Evolutionary conservation across 2,329 filamentous ascomycete genomes (phyloP).

Genomic region (Dothideomycetes sp.): DNA sequence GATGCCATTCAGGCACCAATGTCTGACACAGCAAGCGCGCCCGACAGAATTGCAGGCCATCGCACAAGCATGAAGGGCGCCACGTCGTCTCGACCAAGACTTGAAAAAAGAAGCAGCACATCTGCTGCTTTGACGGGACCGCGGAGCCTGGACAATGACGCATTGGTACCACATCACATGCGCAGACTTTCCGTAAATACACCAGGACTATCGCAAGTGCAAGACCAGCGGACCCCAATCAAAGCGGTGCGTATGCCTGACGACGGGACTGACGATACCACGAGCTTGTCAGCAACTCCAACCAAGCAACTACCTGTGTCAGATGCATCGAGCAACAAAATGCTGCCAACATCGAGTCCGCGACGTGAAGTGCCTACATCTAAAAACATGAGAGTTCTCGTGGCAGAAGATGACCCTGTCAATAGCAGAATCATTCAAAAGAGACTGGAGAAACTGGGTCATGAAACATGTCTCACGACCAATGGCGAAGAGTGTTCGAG

Average conservation of each 20-base stretch:
- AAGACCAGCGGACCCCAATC: constrained; percentile 30
- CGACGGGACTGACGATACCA: too few species aligned
- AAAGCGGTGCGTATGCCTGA: constrained; percentile 37
- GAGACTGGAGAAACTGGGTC: constrained; percentile 63
- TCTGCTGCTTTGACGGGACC: constrained; percentile 7
- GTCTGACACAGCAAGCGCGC: constrained; percentile 11
- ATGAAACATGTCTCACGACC: constrained; percentile 59
- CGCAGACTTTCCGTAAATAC: constrained; percentile 26
- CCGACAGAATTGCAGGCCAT: constrained; percentile 7
- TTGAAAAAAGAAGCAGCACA: constrained; percentile 19
- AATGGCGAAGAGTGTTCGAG: constrained; percentile 79
- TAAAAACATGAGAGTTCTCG: constrained; percentile 51
- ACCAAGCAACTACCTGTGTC: too few species aligned
- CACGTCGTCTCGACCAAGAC: constrained; percentile 12
- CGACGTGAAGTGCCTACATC: constrained; percentile 11
- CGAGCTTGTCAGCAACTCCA: too few species aligned
- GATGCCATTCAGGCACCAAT: constrained; percentile 56
- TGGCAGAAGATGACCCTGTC: constrained; percentile 82
- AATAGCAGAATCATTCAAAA: constrained; percentile 77
- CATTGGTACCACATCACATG: constrained; percentile 13
- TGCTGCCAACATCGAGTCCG: too few species aligned
- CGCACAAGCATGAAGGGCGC: constrained; percentile 10
- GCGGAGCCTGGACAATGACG: constrained; percentile 13
- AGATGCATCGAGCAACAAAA: too few species aligned
- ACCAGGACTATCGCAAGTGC: constrained; percentile 28